phyloP scores from a whole-genome alignment of 2,329 filamentous ascomycete genomes.

The Onygenales sp. region DNA sequence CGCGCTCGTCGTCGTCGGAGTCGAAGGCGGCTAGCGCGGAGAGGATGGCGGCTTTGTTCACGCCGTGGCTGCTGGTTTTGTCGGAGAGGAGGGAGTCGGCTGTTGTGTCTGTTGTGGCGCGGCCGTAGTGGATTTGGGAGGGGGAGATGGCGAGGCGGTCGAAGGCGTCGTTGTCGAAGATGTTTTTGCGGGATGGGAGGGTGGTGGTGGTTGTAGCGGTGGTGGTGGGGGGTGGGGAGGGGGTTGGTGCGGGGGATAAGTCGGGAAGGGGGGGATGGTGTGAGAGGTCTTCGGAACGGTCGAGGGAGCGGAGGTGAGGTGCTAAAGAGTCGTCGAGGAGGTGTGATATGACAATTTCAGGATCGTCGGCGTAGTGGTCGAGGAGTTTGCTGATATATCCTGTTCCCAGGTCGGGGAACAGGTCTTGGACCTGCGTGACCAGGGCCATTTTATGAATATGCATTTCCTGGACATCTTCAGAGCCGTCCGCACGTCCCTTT shows the following conservation, averaged over 20 bases:
- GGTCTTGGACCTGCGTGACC: conserved; percentile 81
- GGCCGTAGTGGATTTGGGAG: conserved; percentile 69
- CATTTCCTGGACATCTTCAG: conserved; percentile 37
- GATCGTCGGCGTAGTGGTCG: conserved; percentile 66
- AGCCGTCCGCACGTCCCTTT: conserved; percentile 23
- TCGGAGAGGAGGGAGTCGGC: conserved; percentile 66
- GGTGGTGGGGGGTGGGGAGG: conserved; percentile 37
- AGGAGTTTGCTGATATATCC: conserved; percentile 72
- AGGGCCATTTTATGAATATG: conserved; percentile 77
- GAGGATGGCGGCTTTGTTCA: conserved; percentile 76
- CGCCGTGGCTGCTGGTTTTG: conserved; percentile 44
- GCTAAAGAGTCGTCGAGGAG: conserved; percentile 71
- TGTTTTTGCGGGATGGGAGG: conserved; percentile 55
- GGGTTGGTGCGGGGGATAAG: conserved; percentile 40
- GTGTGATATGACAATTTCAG: conserved; percentile 71
- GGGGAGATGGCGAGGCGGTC: conserved; percentile 59
- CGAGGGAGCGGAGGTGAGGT: conserved; percentile 50
- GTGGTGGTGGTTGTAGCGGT: conserved; percentile 18
- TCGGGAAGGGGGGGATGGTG: conserved; percentile 17
- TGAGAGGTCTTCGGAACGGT: conserved; percentile 40
- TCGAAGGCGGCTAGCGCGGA: conserved; percentile 84
- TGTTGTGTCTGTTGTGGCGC: conserved; percentile 49
- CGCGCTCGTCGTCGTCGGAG: conserved; percentile 88
- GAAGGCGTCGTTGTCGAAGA: conserved; percentile 73
- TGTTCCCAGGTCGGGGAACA: conserved; percentile 80